phyloP scores from a whole-genome alignment of 1,139 yeast species.

The Petasospora fabianii region DNA sequence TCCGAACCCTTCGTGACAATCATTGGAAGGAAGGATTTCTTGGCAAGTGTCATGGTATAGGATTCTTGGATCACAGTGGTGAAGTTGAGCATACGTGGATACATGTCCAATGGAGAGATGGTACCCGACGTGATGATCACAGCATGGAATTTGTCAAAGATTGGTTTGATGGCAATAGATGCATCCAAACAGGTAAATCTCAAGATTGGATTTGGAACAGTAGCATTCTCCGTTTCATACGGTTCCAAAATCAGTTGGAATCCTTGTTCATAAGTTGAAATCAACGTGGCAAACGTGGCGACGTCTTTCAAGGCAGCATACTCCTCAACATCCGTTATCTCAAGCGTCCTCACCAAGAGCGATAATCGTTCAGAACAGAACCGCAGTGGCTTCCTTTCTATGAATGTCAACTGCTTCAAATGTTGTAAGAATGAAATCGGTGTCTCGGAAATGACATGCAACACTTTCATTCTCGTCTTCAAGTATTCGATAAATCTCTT shows the following conservation, averaged over 20 bases:
- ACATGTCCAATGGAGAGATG: conserved; percentile 97
- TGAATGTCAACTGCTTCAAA: conserved; percentile 86
- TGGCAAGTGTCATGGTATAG: conserved; percentile 90
- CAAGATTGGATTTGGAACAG: conserved; percentile 96
- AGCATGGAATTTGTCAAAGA: conserved; percentile 89
- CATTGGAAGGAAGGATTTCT: conserved; percentile 91
- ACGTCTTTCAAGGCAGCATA: conserved; percentile 90
- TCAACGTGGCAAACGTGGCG: conserved; percentile 94
- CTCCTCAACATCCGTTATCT: conserved; percentile 84
- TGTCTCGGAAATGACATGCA: conserved; percentile 95
- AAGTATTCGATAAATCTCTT: conserved; percentile 90
- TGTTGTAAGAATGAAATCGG: conserved; percentile 91
- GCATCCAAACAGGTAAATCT: conserved; percentile 96
- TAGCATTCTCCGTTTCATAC: conserved; percentile 92
- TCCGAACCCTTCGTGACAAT: conserved; percentile 96
- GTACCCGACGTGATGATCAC: conserved; percentile 97
- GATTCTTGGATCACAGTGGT: conserved; percentile 94
- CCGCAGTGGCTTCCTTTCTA: conserved; percentile 84
- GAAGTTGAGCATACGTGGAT: conserved; percentile 93
- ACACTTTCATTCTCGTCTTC: conserved; percentile 94
- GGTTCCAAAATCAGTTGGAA: conserved; percentile 92
- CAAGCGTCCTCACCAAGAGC: conserved; percentile 81
- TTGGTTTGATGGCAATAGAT: conserved; percentile 95
- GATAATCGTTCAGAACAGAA: conserved; percentile 92
- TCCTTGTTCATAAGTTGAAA: conserved; percentile 92